These are phyloP conservation scores for Alternaria postmessia DNA, from an alignment of 2,329 filamentous ascomycete genomes.

Conservation along the genomic window DNA sequence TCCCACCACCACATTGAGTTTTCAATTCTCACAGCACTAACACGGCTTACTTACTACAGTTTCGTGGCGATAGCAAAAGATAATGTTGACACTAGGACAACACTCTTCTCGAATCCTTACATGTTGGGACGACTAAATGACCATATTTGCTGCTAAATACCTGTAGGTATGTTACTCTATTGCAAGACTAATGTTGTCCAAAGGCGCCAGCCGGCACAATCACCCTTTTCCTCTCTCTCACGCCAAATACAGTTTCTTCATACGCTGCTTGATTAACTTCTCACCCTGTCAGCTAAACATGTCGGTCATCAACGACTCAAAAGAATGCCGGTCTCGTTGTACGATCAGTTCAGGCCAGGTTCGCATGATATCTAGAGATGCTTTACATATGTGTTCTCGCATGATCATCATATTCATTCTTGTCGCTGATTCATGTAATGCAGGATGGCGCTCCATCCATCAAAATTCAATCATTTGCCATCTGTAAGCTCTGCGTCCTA, in stretches of 20 bases:
- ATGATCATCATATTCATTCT: no score
- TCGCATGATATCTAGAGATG: no score
- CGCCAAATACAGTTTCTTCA: not conserved
- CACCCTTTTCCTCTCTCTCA: not conserved
- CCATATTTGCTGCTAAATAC: not conserved
- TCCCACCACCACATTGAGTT: not conserved
- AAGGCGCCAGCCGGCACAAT: not conserved
- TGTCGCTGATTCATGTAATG: no score
- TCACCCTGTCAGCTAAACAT: not conserved
- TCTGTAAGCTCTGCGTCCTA: not conserved
- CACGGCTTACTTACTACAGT: not conserved
- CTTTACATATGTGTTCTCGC: no score
- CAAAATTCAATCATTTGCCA: no score
- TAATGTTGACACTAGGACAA: not conserved
- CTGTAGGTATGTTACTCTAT: not conserved
- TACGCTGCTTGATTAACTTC: not conserved
- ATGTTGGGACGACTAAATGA: not conserved
- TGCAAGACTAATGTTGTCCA: not conserved
- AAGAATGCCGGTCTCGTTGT: no score
- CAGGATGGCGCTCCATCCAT: no score
- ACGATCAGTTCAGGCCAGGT: no score
- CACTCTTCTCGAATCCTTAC: not conserved
- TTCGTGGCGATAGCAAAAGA: not conserved
- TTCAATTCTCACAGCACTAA: not conserved
- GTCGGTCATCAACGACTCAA: not conserved